phyloP scores from a whole-genome alignment of 73 alveolate species.

The Tetrahymena elliotti region DNA sequence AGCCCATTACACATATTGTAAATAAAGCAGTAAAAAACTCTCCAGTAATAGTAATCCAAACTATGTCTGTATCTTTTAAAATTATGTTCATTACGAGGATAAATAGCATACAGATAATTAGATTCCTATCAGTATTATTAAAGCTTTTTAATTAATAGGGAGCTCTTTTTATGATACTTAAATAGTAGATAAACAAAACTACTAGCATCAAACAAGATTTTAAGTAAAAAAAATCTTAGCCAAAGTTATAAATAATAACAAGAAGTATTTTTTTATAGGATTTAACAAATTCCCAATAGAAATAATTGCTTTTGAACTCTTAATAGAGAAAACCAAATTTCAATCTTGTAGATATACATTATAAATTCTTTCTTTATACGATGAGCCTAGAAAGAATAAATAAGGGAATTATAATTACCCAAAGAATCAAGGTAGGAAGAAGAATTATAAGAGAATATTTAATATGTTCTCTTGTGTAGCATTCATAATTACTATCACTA shows the following conservation, averaged over 20 bases:
- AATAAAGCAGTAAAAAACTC: neutral
- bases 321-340: neutral
- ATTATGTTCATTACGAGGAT: neutral
- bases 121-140: neutral
- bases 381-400: neutral
- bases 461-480: neutral
- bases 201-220: neutral
- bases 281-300: neutral
- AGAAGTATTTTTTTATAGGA: neutral
- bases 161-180: neutral
- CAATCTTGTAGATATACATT: neutral
- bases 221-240: neutral
- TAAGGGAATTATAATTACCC: neutral
- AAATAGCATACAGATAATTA: neutral
- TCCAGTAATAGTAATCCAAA: neutral
- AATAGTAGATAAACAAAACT: neutral
- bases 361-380: neutral
- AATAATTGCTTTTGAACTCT: neutral
- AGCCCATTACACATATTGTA: neutral
- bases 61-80: neutral
- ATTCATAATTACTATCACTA: neutral
- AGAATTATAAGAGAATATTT: neutral
- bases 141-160: neutral
- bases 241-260: neutral
- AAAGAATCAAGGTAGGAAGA: neutral